Evolutionary conservation across 1,284 basidiomycete genomes (phyloP).

Genomic region (Fomitopsis betulina): DNA sequence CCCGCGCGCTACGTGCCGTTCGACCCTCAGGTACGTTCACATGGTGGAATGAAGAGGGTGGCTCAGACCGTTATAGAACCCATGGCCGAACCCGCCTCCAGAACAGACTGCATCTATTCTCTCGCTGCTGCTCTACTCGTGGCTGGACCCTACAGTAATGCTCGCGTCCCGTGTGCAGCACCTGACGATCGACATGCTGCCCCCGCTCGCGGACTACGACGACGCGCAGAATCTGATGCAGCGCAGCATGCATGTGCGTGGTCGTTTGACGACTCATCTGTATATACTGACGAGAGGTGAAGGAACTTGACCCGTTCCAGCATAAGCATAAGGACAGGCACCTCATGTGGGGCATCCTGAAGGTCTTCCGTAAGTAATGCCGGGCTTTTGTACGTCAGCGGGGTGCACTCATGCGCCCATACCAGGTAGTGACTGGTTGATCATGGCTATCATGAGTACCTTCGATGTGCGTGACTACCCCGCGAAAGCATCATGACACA

Average conservation of each 20-base stretch:
- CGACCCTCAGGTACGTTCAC: conserved; percentile 33
- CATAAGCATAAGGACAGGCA: conserved; percentile 16
- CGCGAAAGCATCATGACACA: conserved; percentile 4
- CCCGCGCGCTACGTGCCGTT: conserved; percentile 26
- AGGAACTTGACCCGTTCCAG: conserved; percentile 29
- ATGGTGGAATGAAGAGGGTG: not conserved
- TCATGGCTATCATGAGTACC: conserved; percentile 17
- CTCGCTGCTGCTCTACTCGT: conserved; percentile 26
- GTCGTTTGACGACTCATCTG: not conserved
- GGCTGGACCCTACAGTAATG: conserved; percentile 29
- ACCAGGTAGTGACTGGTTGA: conserved; percentile 19
- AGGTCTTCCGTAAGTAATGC: conserved; percentile 13
- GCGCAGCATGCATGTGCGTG: conserved; percentile 27
- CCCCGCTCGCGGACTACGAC: conserved; percentile 46
- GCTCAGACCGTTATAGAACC: conserved; percentile 16
- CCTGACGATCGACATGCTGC: conserved; percentile 31
- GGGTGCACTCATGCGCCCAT: conserved; percentile 15
- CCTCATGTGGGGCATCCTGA: conserved; percentile 24
- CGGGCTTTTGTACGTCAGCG: not conserved
- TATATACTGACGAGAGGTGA: not conserved
- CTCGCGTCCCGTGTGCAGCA: conserved; percentile 25
- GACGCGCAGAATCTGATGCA: conserved; percentile 35
- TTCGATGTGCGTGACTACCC: not conserved
- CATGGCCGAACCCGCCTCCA: conserved; percentile 19
- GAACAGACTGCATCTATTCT: conserved; percentile 34